Evolutionary conservation across 192 early-diverging fungal species (phyloP).

Genomic region (Podila epigama): DNA sequence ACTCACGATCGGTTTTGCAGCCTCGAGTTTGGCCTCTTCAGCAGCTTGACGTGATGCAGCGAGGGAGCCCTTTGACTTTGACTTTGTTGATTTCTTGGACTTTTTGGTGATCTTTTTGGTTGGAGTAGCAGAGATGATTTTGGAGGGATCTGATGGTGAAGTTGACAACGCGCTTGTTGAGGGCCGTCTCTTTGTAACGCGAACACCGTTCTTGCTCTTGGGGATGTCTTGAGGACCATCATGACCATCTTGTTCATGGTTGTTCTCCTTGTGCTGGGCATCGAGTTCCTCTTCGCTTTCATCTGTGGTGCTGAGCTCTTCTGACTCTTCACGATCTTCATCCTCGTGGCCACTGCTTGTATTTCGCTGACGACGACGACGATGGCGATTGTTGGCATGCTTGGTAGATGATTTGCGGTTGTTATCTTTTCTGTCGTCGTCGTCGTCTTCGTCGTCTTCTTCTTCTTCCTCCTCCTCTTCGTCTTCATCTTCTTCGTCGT

Average conservation of each 20-base stretch:
- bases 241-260: no score
- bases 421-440: conserved; percentile 3
- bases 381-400: no score
- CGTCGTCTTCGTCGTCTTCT: no score
- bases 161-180: conserved; percentile 18
- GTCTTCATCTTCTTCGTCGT: no score
- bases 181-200: not conserved
- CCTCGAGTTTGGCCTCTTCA: conserved; percentile 40
- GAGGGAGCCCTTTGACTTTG: conserved; percentile 29
- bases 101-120: conserved; percentile 48
- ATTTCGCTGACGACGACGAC: not conserved
- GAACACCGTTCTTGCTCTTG: not conserved
- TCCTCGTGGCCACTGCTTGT: not conserved
- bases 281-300: not conserved
- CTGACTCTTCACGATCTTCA: not conserved
- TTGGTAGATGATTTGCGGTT: not conserved
- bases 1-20: conserved; percentile 43
- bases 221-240: not conserved
- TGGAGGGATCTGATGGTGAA: conserved; percentile 24
- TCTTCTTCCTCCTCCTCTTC: no score
- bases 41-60: conserved; percentile 28
- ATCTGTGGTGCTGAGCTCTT: not conserved
- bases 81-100: conserved; percentile 30
- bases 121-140: conserved; percentile 39
- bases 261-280: no score